A percentile compares a stretch with the other conserved stretches of the same genome.
Evolutionary conservation across 768 basidiomycete genomes (phyloP).

Genomic region (Roridomyces roridus): DNA sequence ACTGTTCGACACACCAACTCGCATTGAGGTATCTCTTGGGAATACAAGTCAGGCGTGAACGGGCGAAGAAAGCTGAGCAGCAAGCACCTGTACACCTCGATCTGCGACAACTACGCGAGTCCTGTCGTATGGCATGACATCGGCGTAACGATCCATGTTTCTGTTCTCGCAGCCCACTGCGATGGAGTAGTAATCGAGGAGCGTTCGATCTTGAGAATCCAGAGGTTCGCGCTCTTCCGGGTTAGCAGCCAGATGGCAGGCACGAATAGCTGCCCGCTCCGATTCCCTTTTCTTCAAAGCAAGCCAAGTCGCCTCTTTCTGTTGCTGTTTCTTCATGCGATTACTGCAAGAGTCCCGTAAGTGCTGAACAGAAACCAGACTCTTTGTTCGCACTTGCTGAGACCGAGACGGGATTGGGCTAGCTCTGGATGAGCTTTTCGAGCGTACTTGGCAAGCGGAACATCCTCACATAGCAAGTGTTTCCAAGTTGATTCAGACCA

Average conservation of each 20-base stretch:
- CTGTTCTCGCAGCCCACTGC: constrained; percentile 52
- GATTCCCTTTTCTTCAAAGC: constrained; percentile 19
- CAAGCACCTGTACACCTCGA: constrained; percentile 7
- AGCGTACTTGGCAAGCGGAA: too few relatives aligned
- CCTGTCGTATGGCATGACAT: constrained; percentile 83
- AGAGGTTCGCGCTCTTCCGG: constrained; percentile 25
- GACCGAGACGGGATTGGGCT: too few relatives aligned
- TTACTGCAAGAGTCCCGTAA: too few relatives aligned
- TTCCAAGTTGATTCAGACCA: constrained; percentile 88
- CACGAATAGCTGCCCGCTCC: constrained; percentile 34
- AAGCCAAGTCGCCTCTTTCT: too few relatives aligned
- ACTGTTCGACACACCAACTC: constrained; percentile 81
- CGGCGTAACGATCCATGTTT: constrained; percentile 69
- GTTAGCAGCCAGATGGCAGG: constrained; percentile 26
- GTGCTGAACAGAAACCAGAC: too few relatives aligned
- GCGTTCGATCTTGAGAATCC: constrained; percentile 24
- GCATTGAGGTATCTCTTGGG: constrained; percentile 75
- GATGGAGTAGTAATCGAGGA: constrained; percentile 60
- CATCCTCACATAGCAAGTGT: constrained; percentile 69
- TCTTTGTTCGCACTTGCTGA: too few relatives aligned
- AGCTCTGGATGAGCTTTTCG: too few relatives aligned
- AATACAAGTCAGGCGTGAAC: too few relatives aligned
- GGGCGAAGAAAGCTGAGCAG: neutral
- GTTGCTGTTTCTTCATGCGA: too few relatives aligned
- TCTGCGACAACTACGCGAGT: constrained; percentile 75